phyloP scores from a whole-genome alignment of 305 asterid species.

The Solanum hybrid region DNA sequence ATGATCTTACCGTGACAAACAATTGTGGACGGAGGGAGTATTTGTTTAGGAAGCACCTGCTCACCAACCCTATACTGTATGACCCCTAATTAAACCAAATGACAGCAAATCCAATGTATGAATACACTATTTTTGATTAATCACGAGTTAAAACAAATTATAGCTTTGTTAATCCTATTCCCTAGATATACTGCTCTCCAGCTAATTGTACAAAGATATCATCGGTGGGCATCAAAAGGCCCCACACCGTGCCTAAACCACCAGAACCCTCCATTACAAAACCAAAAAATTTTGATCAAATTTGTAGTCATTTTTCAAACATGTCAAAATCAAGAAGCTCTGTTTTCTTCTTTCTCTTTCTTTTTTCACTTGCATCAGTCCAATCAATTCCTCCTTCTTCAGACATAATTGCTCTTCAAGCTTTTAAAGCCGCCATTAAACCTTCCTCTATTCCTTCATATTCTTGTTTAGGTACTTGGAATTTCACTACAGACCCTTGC shows the following conservation, averaged over 20 bases:
- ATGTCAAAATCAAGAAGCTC: constrained; percentile 24
- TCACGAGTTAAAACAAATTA: neutral
- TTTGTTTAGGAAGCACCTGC: neutral
- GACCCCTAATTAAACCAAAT: neutral
- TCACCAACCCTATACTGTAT: constrained; percentile 3
- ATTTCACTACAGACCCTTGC: constrained; percentile 81
- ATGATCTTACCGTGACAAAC: too few relatives aligned
- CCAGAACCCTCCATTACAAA: neutral
- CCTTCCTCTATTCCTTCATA: constrained; percentile 51
- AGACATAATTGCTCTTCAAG: constrained; percentile 53
- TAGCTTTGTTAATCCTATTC: neutral
- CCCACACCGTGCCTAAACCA: neutral
- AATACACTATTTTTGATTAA: neutral
- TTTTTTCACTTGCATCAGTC: constrained; percentile 8
- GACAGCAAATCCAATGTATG: neutral
- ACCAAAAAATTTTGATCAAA: neutral
- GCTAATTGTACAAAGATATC: neutral
- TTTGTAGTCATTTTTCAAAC: neutral
- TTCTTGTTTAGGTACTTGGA: constrained; percentile 86
- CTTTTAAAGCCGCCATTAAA: constrained; percentile 35
- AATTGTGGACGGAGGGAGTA: too few relatives aligned
- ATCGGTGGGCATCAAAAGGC: neutral
- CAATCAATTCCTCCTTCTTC: constrained; percentile 32
- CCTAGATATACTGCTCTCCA: neutral
- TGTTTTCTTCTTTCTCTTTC: constrained; percentile 6